Percentiles rank a stretch among this genome's conserved stretches.
These are phyloP conservation scores for Ganoderma lucidum DNA, from an alignment of 1,284 basidiomycete genomes.

Conservation along the genomic window DNA sequence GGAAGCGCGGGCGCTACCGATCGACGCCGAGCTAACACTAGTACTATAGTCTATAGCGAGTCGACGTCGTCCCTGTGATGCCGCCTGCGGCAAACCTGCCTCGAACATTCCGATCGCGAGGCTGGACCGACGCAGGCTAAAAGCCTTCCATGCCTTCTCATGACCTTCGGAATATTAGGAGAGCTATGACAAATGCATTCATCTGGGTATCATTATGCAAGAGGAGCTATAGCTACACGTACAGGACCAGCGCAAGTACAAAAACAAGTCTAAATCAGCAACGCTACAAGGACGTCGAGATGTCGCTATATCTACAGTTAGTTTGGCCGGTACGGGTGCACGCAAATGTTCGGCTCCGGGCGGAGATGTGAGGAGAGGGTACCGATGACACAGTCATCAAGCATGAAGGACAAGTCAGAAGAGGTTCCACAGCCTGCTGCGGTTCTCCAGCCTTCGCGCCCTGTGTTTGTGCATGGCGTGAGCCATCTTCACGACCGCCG, in stretches of 20 bases:
- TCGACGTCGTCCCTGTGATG: neutral
- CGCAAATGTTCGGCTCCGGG: neutral
- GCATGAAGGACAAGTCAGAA: slow-evolving; percentile 15
- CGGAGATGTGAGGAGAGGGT: neutral
- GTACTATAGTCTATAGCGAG: too few relatives aligned
- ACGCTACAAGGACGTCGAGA: neutral
- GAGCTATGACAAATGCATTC: slow-evolving; percentile 1
- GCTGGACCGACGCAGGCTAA: too few relatives aligned
- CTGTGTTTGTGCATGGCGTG: slow-evolving; percentile 15
- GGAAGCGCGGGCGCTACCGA: neutral
- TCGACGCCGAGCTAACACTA: neutral
- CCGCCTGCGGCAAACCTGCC: neutral
- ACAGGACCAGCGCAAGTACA: neutral
- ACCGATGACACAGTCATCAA: neutral
- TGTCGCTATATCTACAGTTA: slow-evolving; percentile 1
- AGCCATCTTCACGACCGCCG: slow-evolving; percentile 7
- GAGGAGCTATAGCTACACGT: slow-evolving; percentile 22
- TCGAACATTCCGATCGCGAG: neutral
- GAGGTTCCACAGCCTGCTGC: slow-evolving; percentile 30
- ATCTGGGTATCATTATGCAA: neutral
- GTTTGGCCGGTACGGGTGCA: neutral
- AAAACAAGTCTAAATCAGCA: neutral
- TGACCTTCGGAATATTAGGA: neutral
- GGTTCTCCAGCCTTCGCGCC: slow-evolving; percentile 24
- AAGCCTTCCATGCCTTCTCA: neutral